Conservation (phyloP, 495 filamentous ascomycete genomes). For the Penicillium canariense region DNA sequence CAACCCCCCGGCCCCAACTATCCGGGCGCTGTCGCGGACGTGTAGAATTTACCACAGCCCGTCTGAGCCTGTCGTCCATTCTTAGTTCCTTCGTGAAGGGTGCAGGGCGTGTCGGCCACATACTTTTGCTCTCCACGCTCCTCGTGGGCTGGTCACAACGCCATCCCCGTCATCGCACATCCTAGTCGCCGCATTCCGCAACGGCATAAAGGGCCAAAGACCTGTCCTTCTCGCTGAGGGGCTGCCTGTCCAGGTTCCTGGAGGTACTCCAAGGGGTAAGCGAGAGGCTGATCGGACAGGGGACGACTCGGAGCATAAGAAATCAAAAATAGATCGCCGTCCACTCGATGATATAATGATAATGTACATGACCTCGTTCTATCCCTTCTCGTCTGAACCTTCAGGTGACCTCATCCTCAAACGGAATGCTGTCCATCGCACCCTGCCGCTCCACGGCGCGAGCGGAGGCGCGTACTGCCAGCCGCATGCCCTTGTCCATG, state of each 20-base stretch:
- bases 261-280: neutral
- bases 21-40: neutral
- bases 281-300: neutral
- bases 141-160: constrained; percentile 4
- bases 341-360: neutral
- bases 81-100: neutral
- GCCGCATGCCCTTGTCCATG: constrained; percentile 59
- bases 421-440: constrained; percentile 88
- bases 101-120: no score
- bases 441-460: constrained; percentile 73
- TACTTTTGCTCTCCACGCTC: constrained; percentile 1
- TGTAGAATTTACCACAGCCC: neutral
- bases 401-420: constrained; percentile 66
- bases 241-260: neutral
- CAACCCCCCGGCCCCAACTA: neutral
- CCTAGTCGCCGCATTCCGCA: neutral
- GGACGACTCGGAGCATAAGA: no score
- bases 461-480: constrained; percentile 72
- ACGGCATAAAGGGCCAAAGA: no score
- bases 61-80: constrained; percentile 3
- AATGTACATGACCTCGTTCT: constrained; percentile 7
- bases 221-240: no score
- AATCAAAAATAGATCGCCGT: no score
- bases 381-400: neutral
- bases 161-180: constrained; percentile 3